A percentile compares a stretch with the other conserved stretches of the same genome.
Evolutionary conservation across 352 stramenopile genomes (phyloP).

Genomic region (Globisporangium yorkense): DNA sequence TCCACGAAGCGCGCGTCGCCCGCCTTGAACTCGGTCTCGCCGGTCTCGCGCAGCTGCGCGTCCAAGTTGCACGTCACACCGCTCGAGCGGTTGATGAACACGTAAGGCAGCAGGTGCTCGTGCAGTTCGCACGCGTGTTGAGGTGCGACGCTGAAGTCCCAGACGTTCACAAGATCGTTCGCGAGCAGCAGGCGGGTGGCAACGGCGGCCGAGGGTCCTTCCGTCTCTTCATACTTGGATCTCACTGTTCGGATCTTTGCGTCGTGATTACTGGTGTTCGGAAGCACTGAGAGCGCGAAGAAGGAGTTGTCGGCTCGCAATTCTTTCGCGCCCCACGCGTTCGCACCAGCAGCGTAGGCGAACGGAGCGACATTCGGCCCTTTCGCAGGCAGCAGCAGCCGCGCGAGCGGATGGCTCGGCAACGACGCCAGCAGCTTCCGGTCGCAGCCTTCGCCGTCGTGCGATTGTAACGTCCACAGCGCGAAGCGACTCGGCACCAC

Average conservation of each 20-base stretch:
- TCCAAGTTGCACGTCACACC: constrained; percentile 26
- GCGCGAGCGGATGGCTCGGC: constrained; percentile 14
- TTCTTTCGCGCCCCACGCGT: neutral
- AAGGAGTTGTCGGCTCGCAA: neutral
- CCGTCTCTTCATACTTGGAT: neutral
- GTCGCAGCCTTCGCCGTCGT: constrained; percentile 13
- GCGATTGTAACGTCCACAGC: constrained; percentile 29
- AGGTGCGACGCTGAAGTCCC: constrained; percentile 30
- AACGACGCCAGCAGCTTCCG: constrained; percentile 14
- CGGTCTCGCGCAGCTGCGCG: constrained; percentile 18
- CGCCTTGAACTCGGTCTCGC: constrained; percentile 18
- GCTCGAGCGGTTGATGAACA: constrained; percentile 35
- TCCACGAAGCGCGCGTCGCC: constrained; percentile 30
- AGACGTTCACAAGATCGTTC: constrained; percentile 29
- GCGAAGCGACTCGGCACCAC: constrained; percentile 24
- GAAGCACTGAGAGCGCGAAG: constrained; percentile 13
- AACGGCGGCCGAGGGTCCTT: constrained; percentile 12
- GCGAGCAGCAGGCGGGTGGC: constrained; percentile 27
- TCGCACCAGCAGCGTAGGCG: constrained; percentile 3
- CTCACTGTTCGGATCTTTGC: neutral
- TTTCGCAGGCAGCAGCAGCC: constrained; percentile 21
- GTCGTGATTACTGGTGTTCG: neutral
- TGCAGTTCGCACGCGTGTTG: constrained; percentile 25
- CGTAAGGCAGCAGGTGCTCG: constrained; percentile 29
- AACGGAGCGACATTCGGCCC: constrained; percentile 1